These are phyloP conservation scores for Salvia sclarea DNA, from an alignment of 305 asterid genomes.

Conservation along the genomic window DNA sequence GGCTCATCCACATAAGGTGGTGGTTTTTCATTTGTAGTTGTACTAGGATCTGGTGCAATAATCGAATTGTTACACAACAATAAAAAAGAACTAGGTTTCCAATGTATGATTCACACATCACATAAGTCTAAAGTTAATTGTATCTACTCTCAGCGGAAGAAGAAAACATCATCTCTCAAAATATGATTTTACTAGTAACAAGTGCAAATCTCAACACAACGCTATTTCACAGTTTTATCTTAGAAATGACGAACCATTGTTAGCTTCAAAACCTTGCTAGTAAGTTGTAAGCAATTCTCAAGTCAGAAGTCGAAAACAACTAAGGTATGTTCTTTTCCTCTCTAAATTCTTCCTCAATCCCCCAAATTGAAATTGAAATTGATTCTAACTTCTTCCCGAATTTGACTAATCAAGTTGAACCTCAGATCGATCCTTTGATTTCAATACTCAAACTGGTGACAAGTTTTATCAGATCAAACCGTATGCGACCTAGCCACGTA, in stretches of 20 bases:
- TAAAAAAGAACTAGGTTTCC: not conserved
- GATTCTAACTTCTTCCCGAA: not conserved
- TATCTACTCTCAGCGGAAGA: not conserved
- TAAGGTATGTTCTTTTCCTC: not conserved
- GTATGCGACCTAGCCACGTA: not conserved
- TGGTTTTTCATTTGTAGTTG: slow-evolving; percentile 40
- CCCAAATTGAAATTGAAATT: not conserved
- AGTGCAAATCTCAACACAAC: not conserved
- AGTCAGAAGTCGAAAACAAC: not conserved
- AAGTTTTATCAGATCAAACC: not conserved
- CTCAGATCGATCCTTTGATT: not conserved
- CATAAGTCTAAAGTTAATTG: not conserved
- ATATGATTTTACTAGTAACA: not conserved
- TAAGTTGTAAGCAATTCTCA: not conserved
- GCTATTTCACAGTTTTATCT: not conserved
- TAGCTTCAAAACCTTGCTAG: not conserved
- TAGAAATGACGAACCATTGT: not conserved
- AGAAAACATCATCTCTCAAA: not conserved
- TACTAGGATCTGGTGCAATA: slow-evolving; percentile 43
- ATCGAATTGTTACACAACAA: slow-evolving; percentile 3
- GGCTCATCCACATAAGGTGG: slow-evolving; percentile 53
- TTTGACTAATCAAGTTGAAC: not conserved
- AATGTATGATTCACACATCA: not conserved
- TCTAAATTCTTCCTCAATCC: not conserved
- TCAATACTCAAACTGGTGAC: not conserved